Evolutionary conservation across 306 rosid species (phyloP).

Genomic region (Quercus engelmannii): DNA sequence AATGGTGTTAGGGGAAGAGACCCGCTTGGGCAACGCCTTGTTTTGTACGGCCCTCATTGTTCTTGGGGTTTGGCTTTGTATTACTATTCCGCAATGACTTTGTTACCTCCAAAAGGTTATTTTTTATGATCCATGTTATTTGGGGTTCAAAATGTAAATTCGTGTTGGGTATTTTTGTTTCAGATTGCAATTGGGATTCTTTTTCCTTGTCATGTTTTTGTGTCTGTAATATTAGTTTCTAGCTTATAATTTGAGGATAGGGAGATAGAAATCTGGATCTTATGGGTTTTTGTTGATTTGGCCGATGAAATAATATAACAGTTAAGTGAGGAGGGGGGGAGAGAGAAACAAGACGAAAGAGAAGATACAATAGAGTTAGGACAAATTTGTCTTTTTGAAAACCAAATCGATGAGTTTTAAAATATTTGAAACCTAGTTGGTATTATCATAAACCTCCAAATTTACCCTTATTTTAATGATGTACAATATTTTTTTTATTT

Average conservation of each 20-base stretch:
- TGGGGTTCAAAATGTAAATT: neutral
- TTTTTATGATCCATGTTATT: neutral
- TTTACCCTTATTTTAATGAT: too few species aligned
- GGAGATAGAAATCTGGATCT: too few species aligned
- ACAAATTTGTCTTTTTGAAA: too few species aligned
- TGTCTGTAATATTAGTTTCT: neutral
- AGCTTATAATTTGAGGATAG: neutral
- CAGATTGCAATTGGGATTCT: neutral
- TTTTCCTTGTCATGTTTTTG: neutral
- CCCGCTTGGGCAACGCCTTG: slow-evolving; percentile 52
- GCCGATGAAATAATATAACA: neutral
- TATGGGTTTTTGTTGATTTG: neutral
- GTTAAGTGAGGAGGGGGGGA: neutral
- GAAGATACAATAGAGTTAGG: too few species aligned
- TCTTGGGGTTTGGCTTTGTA: slow-evolving; percentile 71
- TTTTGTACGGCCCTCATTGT: slow-evolving; percentile 66
- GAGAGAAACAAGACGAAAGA: too few species aligned
- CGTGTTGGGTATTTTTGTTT: neutral
- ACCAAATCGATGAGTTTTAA: too few species aligned
- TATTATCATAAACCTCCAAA: too few species aligned
- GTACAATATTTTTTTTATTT: too few species aligned
- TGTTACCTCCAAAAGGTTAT: neutral
- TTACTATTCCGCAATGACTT: slow-evolving; percentile 5
- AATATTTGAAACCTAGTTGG: too few species aligned
- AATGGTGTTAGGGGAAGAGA: slow-evolving; percentile 59